These are phyloP conservation scores for Friedmanniomyces simplex DNA, from an alignment of 495 filamentous ascomycete species.

Conservation along the genomic window DNA sequence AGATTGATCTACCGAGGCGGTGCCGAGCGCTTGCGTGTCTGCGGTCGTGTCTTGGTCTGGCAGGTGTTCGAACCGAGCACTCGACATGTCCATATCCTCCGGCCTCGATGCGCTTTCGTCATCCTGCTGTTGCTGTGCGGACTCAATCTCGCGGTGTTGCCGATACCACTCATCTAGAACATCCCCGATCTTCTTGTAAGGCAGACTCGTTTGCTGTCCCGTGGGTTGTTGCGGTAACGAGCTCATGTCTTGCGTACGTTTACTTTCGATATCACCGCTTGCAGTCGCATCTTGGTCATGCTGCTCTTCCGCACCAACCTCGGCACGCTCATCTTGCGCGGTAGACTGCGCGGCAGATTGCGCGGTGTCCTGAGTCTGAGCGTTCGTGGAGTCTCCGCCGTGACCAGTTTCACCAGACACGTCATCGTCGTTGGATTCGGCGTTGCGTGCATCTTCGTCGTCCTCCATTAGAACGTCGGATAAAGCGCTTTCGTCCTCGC, in stretches of 20 bases:
- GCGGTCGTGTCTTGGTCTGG: conserved; percentile 65
- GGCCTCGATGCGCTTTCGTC: conserved; percentile 24
- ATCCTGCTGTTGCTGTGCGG: conserved; percentile 53
- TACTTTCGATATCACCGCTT: not conserved
- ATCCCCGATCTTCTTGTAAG: conserved; percentile 89
- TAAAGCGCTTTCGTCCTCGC: conserved; percentile 1
- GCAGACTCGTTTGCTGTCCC: conserved; percentile 32
- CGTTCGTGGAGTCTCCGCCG: not conserved
- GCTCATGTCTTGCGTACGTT: not conserved
- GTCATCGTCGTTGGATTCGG: conserved; percentile 18
- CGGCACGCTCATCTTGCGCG: not conserved
- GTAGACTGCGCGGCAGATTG: not conserved
- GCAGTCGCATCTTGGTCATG: not conserved
- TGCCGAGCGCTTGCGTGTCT: conserved; percentile 84
- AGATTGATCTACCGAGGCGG: conserved; percentile 77
- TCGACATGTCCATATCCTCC: conserved; percentile 53
- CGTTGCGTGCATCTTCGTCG: conserved; percentile 16
- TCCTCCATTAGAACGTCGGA: conserved; percentile 19
- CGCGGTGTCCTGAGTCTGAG: not conserved
- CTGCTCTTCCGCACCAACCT: conserved; percentile 1
- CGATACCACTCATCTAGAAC: conserved; percentile 88
- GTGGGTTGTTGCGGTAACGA: conserved; percentile 1
- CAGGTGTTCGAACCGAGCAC: conserved; percentile 81
- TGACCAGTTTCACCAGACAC: conserved; percentile 2
- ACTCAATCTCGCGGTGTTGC: conserved; percentile 65